Base-by-base conservation (phyloP, 768 basidiomycete genomes). In the Coprinopsis marcescibilis region DNA sequence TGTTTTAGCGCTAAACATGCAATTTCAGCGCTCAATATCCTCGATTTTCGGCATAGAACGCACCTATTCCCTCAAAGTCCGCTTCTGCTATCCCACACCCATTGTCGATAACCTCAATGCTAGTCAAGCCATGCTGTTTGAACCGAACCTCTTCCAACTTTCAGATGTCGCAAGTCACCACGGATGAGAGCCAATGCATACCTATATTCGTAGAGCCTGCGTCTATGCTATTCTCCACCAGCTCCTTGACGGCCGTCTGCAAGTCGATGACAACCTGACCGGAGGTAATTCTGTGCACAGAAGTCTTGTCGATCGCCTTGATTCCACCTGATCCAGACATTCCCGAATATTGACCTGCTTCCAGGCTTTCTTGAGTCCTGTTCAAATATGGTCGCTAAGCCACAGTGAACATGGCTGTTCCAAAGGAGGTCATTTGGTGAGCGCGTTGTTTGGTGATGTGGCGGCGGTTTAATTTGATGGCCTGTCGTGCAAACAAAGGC, bases 231-330 rank as follows among this genome's bases (percentile, higher is more conserved):
- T 99, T 99, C 66, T 99, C 96, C 2, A 99, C 78, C 7, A 98
- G 79, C 63, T 99, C 96, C 61, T 98, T 99, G 49, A 97, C 83
- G 1, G 92, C 91, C 0, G 87, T 89, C 60, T 93, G 91, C 1
- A 98, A 77, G 60, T 96, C 92, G 21, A 94, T 74, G 1, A 98
- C 87, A 37, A 98, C 95, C 62, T 98, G 96, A 1, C 95, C 95
- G 2, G 91, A 91, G 0, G 93, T 89, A 45, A 99, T 89, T 45
- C 79, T 74, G 62, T 98, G 96, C 8, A 94, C 73, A 2, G 93
- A 89, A 3, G 73, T 64, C 2, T 68, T 65, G 57, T 94, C 90
- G 53, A 97, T 92, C 3, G 83, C 71, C 50, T 70, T 72, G 39
- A 78, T 76, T 8, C 41, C 27, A 11, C 7, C 11, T 14, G 24